Evolutionary conservation across 2,329 filamentous ascomycete genomes (phyloP).

Genomic region (Penicillium sclerotiorum): DNA sequence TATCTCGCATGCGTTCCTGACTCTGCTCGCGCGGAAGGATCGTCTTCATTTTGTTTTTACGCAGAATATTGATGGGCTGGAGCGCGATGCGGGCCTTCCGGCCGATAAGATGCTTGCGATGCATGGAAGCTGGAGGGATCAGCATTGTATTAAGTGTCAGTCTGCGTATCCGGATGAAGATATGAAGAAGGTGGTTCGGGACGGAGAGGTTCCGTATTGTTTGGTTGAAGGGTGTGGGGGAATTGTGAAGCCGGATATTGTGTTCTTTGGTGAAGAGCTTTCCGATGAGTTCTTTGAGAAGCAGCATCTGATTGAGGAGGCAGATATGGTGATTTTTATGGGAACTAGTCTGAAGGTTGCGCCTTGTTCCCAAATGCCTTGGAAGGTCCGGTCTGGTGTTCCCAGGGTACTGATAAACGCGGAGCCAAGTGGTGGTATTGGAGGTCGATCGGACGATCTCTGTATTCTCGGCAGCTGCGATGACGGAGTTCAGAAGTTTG

Average conservation of each 20-base stretch:
- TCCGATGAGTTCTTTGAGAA: slow-evolving; percentile 62
- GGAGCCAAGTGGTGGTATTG: slow-evolving; percentile 75
- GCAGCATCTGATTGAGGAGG: slow-evolving; percentile 52
- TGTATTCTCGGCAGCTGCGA: slow-evolving; percentile 76
- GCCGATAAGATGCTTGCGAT: slow-evolving; percentile 75
- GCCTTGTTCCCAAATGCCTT: slow-evolving; percentile 75
- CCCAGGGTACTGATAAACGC: slow-evolving; percentile 80
- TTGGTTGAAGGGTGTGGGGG: slow-evolving; percentile 62
- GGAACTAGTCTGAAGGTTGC: slow-evolving; percentile 79
- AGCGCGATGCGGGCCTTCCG: slow-evolving; percentile 78
- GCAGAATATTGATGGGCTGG: slow-evolving; percentile 89
- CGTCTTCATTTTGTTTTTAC: slow-evolving; percentile 82
- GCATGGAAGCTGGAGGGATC: slow-evolving; percentile 82
- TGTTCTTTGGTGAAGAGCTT: slow-evolving; percentile 77
- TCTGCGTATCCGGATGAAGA: slow-evolving; percentile 64
- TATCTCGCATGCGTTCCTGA: slow-evolving; percentile 79
- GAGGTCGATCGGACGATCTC: slow-evolving; percentile 73
- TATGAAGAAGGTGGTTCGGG: slow-evolving; percentile 68
- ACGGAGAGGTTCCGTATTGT: slow-evolving; percentile 70
- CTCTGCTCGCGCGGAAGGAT: slow-evolving; percentile 71
- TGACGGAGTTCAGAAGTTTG: slow-evolving; percentile 69
- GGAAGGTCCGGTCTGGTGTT: slow-evolving; percentile 57
- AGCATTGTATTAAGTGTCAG: slow-evolving; percentile 81
- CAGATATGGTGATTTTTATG: slow-evolving; percentile 74
- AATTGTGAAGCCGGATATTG: slow-evolving; percentile 81